Evolutionary conservation across 192 early-diverging fungal genomes (phyloP), one percentile per base, ranked within the genome.

Genomic region (Coemansia sp.): DNA sequence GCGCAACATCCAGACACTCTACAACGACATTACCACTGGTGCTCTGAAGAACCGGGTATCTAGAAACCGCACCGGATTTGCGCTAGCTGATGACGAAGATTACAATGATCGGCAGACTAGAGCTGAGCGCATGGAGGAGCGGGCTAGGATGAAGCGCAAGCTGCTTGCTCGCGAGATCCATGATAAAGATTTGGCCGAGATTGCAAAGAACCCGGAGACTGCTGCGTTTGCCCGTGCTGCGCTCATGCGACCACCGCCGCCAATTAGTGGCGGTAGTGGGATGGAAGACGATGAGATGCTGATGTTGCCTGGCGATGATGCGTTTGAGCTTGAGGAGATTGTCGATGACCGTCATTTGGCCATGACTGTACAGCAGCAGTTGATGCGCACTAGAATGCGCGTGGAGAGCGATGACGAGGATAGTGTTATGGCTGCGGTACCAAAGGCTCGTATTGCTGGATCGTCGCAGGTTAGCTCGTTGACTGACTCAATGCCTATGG

Each of bases 151-250:
- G 52, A 67, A 67, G 3, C 57, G 72, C 6, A 70, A 55, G 66
- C 24, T 84, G 64, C 55, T 62, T 33, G 72, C 68, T 3, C 29
- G 69, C 15, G 82, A 79, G 69, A 84, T 84, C 51, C 77, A 79
- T 44, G 82, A 84, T 12, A 65, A 65, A 0, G 79, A 68, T 47
- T 20, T 84, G 67, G 77, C 77, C 0, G 75, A 67, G 40, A 84
- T 79, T 62, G 85, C 85, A 12, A 70, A 62, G 40, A 77, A 86
- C 47, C 85, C 85, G 0, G 80, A 86, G 47, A 86, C 85, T 1
- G 80, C 85, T 9, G 85, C 85, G 2, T 86, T 86, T 78, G 85
- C 85, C 2, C 77, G 68, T 1, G 77, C 81, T 0, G 85, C 85
- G 24, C 63, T 84, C 33, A 83, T 83, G 80, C 80, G 80, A 24